These are phyloP conservation scores for Hypoxylon sp. DNA, from an alignment of 2,329 filamentous ascomycete genomes.

Conservation along the genomic window DNA sequence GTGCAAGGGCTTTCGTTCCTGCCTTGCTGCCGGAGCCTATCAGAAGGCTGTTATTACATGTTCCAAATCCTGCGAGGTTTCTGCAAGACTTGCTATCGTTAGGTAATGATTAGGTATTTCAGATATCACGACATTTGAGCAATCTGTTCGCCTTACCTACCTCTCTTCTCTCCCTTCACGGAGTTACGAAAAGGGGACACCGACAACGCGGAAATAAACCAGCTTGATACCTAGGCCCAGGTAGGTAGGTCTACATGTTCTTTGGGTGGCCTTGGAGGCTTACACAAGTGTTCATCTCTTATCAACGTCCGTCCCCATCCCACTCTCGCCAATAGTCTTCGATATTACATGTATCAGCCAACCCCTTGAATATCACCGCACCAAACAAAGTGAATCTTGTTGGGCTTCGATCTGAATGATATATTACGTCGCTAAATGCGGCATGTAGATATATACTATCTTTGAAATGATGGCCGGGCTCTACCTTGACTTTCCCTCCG, in stretches of 20 bases:
- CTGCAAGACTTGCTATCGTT: not conserved
- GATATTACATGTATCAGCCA: not conserved
- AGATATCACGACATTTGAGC: not conserved
- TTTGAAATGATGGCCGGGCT: not conserved
- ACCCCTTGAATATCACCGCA: not conserved
- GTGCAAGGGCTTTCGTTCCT: constrained; percentile 11
- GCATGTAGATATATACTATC: not conserved
- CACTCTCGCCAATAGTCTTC: not conserved
- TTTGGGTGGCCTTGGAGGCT: no score
- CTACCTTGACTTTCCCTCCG: not conserved
- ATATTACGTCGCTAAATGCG: not conserved
- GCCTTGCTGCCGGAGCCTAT: constrained; percentile 25
- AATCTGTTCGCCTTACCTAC: not conserved
- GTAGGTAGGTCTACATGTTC: not conserved
- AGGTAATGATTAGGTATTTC: not conserved
- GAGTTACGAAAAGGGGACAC: not conserved
- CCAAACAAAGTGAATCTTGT: not conserved
- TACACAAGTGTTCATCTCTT: not conserved
- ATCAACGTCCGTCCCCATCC: not conserved
- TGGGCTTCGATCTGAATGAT: not conserved
- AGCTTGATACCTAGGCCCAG: no score
- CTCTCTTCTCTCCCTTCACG: not conserved
- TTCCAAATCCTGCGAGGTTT: constrained; percentile 17
- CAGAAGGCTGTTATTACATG: constrained; percentile 7
- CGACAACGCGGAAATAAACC: no score